These are phyloP conservation scores for Pyrenochaeta sp. DNA, from an alignment of 2,329 filamentous ascomycete species.

Conservation along the genomic window DNA sequence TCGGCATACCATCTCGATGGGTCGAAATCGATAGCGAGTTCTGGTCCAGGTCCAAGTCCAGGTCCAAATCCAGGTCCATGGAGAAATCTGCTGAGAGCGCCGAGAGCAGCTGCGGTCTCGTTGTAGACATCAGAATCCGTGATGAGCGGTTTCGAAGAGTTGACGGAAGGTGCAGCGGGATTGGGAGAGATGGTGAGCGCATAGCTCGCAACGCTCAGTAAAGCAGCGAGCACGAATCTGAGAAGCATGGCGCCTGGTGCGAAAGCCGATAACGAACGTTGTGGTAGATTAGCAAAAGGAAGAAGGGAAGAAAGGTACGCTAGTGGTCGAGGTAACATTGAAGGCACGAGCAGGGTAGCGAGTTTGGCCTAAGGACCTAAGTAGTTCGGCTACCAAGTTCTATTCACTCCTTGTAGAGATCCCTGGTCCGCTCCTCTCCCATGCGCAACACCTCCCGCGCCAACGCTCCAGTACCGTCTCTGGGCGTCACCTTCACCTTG, in stretches of 20 bases:
- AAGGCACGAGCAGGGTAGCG: background rate
- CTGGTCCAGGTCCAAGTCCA: background rate
- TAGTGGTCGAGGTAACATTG: background rate
- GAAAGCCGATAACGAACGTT: too few relatives aligned
- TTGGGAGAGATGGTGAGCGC: background rate
- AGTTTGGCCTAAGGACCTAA: background rate
- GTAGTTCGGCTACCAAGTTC: background rate
- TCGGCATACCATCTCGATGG: conserved; percentile 6
- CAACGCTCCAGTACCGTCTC: conserved; percentile 48
- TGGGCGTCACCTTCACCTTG: conserved; percentile 63
- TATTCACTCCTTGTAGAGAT: conserved; percentile 53
- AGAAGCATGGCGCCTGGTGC: background rate
- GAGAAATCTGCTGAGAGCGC: too few relatives aligned
- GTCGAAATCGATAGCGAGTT: conserved; percentile 8
- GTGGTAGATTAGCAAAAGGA: too few relatives aligned
- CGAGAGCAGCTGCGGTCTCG: background rate
- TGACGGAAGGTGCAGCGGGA: background rate
- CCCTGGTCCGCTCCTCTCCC: conserved; percentile 56
- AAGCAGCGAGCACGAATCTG: background rate
- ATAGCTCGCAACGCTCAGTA: background rate
- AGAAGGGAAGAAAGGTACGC: background rate
- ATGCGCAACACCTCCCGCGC: conserved; percentile 52
- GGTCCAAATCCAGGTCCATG: too few relatives aligned
- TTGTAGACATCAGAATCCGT: background rate
- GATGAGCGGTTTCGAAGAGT: background rate